Base-by-base conservation (phyloP, 2,329 filamentous ascomycete species). In the Diplodia intermedia region DNA sequence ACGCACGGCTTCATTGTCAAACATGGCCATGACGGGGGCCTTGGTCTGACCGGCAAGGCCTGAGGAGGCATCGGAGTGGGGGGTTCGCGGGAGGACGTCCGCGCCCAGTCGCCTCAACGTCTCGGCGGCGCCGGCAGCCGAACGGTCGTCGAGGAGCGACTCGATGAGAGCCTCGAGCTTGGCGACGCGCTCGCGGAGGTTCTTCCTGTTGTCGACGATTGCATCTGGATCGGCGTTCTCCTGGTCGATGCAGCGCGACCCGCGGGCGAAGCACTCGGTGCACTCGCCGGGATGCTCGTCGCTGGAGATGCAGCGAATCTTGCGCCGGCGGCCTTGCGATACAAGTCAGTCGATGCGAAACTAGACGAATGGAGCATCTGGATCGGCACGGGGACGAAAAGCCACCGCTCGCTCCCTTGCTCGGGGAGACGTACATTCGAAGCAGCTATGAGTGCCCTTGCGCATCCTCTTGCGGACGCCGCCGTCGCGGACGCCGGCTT, bases 261-360 rank as follows among this genome's bases (percentile, higher is more conserved):
- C 80, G 65, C 83, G 81, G 40, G 80, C 74, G 61, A 78, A 78
- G 74, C 84, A 85, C 71, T 80, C 81, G 36, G 78, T 79, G 72
- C 82, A 85, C 63, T 78, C 73, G 29, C 77, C 73, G 14, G 77
- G 76, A 61, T 77, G 79, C 47, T 78, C 33, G n/a, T 75, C 69
- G 31, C 75, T 75, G 67, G 78, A 83, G 63, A 82, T 80, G 73
- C 84, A 86, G 65, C 80, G 79, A 33, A 84, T 82, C 74, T 85
- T 85, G 62, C 83, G 81, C 47, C 83, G 80, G 50, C 82, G 80
- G 68, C 84, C 85, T 79, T 23, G 29, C 15, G 40, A n/a, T 5
- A 18, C 43, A 20, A 29, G 14, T 66, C 53, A 63, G 40, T 52
- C 29, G 11, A 23, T 18, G 12, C 66, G 11, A 12, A 33, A 68